Evolutionary conservation across 495 filamentous ascomycete species (phyloP).

Genomic region (Xylaria acuta): DNA sequence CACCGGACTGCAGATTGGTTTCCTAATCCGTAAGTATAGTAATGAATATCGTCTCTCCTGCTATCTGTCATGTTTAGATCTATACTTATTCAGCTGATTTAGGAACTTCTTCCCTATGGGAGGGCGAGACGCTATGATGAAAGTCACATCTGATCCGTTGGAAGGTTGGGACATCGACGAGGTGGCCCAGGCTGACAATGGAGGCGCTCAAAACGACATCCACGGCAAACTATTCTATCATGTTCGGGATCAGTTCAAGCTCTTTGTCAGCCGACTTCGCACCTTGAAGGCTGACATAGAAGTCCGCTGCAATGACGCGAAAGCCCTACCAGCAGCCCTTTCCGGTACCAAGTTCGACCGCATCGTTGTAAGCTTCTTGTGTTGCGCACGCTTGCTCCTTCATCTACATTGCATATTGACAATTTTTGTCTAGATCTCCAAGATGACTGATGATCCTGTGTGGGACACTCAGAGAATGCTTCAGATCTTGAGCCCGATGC

Average conservation of each 20-base stretch:
- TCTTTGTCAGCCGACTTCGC: neutral
- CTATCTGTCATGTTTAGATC: neutral
- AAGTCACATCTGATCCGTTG: neutral
- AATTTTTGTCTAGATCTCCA: neutral
- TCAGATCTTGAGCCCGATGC: neutral
- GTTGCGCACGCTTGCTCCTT: neutral
- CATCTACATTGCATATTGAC: neutral
- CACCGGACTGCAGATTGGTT: neutral
- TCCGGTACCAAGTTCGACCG: neutral
- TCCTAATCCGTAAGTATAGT: neutral
- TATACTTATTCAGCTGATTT: too few species aligned
- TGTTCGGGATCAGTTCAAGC: neutral
- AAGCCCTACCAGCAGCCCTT: neutral
- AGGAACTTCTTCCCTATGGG: neutral
- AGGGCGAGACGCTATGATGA: neutral
- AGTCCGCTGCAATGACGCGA: neutral
- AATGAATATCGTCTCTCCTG: neutral
- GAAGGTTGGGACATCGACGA: neutral
- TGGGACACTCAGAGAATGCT: neutral
- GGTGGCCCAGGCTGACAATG: neutral
- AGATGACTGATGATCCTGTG: neutral
- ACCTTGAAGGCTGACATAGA: neutral
- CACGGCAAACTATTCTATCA: neutral
- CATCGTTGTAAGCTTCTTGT: neutral
- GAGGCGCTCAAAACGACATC: neutral